These are phyloP conservation scores for Mycothermus thermophilus DNA, from an alignment of 495 filamentous ascomycete species.

Conservation along the genomic window DNA sequence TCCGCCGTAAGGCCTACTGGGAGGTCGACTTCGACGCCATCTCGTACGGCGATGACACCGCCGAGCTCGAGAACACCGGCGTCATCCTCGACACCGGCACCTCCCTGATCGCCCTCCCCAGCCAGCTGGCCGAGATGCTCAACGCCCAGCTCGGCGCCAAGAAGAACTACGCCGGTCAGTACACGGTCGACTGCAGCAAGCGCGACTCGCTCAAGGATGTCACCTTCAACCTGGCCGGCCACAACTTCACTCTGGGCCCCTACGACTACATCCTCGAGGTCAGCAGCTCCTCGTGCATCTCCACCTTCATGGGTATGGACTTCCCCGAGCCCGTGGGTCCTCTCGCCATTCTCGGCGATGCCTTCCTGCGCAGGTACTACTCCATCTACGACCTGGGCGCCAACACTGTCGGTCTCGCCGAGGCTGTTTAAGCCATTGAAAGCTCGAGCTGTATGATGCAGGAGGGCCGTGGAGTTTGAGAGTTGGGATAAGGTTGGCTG, in stretches of 20 bases:
- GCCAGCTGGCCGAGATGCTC: slow-evolving; percentile 83
- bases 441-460: neutral
- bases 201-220: slow-evolving; percentile 74
- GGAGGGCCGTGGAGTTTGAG: neutral
- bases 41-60: slow-evolving; percentile 66
- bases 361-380: slow-evolving; percentile 96
- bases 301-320: slow-evolving; percentile 96
- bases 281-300: slow-evolving; percentile 90
- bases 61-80: slow-evolving; percentile 84
- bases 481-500: neutral
- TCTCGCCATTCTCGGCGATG: slow-evolving; percentile 89
- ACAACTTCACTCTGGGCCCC: slow-evolving; percentile 80
- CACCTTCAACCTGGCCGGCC: slow-evolving; percentile 70
- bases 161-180: slow-evolving; percentile 93
- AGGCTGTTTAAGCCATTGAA: slow-evolving; percentile 49
- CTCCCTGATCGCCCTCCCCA: slow-evolving; percentile 91
- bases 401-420: slow-evolving; percentile 73
- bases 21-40: slow-evolving; percentile 93
- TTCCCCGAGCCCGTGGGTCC: slow-evolving; percentile 85
- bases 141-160: slow-evolving; percentile 97
- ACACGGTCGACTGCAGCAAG: slow-evolving; percentile 77
- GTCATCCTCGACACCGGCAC: slow-evolving; percentile 97
- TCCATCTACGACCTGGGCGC: slow-evolving; percentile 88
- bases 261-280: slow-evolving; percentile 96
- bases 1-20: slow-evolving; percentile 99